phyloP scores from a whole-genome alignment of 108 stramenopile genomes.

The Poteriospumella lacustris region DNA sequence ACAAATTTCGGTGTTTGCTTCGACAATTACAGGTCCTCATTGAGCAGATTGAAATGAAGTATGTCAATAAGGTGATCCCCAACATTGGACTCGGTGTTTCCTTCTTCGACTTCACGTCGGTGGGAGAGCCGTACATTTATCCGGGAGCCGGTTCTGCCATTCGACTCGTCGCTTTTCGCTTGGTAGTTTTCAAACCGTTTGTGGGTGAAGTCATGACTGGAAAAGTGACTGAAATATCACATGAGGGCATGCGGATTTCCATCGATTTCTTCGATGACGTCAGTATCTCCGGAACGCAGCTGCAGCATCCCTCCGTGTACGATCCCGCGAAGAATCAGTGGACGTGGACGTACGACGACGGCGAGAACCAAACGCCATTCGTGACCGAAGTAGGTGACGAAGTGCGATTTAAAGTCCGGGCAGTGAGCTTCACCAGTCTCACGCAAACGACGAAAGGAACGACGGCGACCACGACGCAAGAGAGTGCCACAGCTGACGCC shows the following conservation, averaged over 20 bases:
- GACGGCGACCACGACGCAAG: neutral
- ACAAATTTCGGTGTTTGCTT: neutral
- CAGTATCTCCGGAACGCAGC: conserved; percentile 74
- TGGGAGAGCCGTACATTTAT: conserved; percentile 33
- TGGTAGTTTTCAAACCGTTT: conserved; percentile 79
- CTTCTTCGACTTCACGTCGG: conserved; percentile 30
- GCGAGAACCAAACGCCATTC: neutral
- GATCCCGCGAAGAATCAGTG: conserved; percentile 9
- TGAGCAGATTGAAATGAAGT: conserved; percentile 34
- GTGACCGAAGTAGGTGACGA: conserved; percentile 29
- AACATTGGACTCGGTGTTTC: conserved; percentile 24
- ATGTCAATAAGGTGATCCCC: conserved; percentile 23
- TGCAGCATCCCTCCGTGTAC: conserved; percentile 47
- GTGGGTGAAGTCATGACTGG: conserved; percentile 76
- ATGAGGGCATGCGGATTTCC: conserved; percentile 67
- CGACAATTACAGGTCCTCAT: conserved; percentile 18
- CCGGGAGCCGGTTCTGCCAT: conserved; percentile 26
- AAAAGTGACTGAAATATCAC: conserved; percentile 56
- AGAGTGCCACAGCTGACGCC: neutral
- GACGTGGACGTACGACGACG: conserved; percentile 16
- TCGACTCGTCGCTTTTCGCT: conserved; percentile 45
- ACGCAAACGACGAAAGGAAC: conserved; percentile 21
- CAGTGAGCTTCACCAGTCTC: conserved; percentile 25
- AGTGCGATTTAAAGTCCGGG: conserved; percentile 25
- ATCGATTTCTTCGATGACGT: conserved; percentile 80